A percentile compares a stretch with the other conserved stretches of the same genome.
Evolutionary conservation across 129 eudicot species (phyloP).

Genomic region (Tanacetum coccineum): DNA sequence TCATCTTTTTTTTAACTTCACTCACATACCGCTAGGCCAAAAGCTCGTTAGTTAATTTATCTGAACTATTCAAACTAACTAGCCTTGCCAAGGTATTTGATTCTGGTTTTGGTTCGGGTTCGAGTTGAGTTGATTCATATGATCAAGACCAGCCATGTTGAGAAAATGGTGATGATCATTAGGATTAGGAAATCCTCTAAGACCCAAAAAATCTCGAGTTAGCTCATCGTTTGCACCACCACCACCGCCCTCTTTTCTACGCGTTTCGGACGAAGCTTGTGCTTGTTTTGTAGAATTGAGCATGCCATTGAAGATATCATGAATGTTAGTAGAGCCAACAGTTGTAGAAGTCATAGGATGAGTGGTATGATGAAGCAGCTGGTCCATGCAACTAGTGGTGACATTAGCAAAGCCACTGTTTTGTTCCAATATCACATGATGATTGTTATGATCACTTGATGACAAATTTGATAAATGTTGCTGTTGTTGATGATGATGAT

Average conservation of each 20-base stretch:
- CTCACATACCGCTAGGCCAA: no score
- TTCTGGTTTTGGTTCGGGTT: conserved; percentile 30
- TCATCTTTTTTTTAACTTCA: background rate
- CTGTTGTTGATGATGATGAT: conserved; percentile 34
- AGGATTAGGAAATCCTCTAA: conserved; percentile 46
- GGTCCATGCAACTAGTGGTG: conserved; percentile 44
- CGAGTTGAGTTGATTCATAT: conserved; percentile 36
- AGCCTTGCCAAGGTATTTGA: conserved; percentile 61
- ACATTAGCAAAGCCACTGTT: conserved; percentile 30
- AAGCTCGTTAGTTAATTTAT: no score
- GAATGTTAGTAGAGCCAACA: conserved; percentile 38
- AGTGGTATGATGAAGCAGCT: conserved; percentile 22
- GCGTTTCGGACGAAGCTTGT: conserved; percentile 16
- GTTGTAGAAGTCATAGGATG: conserved; percentile 35
- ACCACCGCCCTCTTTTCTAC: conserved; percentile 30
- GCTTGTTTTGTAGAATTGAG: conserved; percentile 24
- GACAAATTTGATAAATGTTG: conserved; percentile 39
- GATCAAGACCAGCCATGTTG: conserved; percentile 47
- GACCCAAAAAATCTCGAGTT: conserved; percentile 80
- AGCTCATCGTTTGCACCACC: conserved; percentile 41
- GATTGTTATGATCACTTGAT: conserved; percentile 35
- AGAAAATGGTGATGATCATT: conserved; percentile 44
- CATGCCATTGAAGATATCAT: conserved; percentile 39
- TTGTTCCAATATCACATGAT: conserved; percentile 41
- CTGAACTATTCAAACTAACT: conserved; percentile 21